These are phyloP conservation scores for Blastomyces emzantsi DNA, from an alignment of 2,329 filamentous ascomycete genomes.

Conservation along the genomic window DNA sequence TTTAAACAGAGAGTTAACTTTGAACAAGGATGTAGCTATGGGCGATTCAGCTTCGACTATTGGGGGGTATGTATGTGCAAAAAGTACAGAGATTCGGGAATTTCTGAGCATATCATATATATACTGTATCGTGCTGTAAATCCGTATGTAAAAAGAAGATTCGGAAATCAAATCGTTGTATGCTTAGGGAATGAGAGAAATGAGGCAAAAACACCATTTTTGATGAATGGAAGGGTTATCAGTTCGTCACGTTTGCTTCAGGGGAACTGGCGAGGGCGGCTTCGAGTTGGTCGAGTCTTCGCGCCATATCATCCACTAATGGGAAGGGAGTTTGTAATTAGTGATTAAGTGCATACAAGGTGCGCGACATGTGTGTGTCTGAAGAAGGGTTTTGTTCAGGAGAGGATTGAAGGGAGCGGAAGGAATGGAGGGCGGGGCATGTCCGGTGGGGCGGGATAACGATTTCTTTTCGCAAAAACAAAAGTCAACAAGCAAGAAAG, in stretches of 20 bases:
- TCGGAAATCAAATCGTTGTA: background rate
- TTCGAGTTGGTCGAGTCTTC: slow-evolving; percentile 74
- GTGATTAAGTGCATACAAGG: background rate
- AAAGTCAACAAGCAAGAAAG: background rate
- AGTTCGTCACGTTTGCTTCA: slow-evolving; percentile 30
- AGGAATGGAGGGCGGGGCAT: background rate
- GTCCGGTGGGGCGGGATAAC: background rate
- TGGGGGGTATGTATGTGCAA: background rate
- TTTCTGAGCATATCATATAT: background rate
- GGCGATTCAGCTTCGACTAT: background rate
- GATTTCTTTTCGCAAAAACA: background rate
- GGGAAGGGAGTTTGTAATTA: background rate
- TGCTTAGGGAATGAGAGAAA: slow-evolving; percentile 13
- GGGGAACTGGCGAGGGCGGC: slow-evolving; percentile 55
- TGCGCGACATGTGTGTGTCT: background rate
- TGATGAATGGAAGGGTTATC: slow-evolving; percentile 11
- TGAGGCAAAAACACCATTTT: slow-evolving; percentile 9
- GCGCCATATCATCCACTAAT: slow-evolving; percentile 88
- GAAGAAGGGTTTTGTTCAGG: background rate
- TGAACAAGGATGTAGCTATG: background rate
- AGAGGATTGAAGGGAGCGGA: background rate
- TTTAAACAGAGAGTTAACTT: background rate
- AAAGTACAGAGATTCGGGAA: background rate
- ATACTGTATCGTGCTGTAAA: background rate
- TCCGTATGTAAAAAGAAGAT: background rate